A percentile compares a stretch with the other conserved stretches of the same genome.
phyloP scores from a whole-genome alignment of 495 filamentous ascomycete genomes.

The Podospora anserina region DNA sequence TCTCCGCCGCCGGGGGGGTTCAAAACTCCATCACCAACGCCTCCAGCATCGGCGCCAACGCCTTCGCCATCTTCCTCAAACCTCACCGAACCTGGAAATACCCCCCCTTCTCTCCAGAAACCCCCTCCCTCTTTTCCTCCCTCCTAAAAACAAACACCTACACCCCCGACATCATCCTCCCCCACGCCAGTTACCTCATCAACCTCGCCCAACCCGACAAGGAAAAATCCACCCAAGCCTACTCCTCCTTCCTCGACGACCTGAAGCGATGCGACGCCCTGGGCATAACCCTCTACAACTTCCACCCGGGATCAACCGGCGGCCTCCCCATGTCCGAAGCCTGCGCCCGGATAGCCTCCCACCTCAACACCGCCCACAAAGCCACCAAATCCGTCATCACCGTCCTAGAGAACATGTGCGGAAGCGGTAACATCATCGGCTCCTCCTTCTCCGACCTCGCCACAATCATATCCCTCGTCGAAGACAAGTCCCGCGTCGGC shows the following conservation, averaged over 20 bases:
- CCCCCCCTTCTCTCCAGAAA: slow-evolving; percentile 67
- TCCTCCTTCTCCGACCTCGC: slow-evolving; percentile 78
- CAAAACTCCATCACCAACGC: slow-evolving; percentile 84
- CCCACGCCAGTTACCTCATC: slow-evolving; percentile 93
- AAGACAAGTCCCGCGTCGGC: slow-evolving; percentile 82
- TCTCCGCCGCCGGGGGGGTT: slow-evolving; percentile 84
- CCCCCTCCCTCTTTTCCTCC: slow-evolving; percentile 61
- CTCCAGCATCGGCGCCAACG: slow-evolving; percentile 79
- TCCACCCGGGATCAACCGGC: slow-evolving; percentile 85
- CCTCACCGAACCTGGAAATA: slow-evolving; percentile 94
- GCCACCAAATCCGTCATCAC: slow-evolving; percentile 73
- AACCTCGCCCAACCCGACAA: slow-evolving; percentile 84
- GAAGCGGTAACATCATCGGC: slow-evolving; percentile 82
- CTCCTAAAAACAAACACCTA: slow-evolving; percentile 68
- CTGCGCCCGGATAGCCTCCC: slow-evolving; percentile 69
- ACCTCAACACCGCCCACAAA: slow-evolving; percentile 75
- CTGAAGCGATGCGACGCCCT: slow-evolving; percentile 83
- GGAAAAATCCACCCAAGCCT: slow-evolving; percentile 80
- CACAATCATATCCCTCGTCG: slow-evolving; percentile 73
- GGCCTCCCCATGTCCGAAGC: slow-evolving; percentile 62
- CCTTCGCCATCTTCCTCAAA: slow-evolving; percentile 92
- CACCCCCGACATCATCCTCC: slow-evolving; percentile 63
- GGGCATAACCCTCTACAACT: slow-evolving; percentile 89
- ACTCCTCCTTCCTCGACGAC: slow-evolving; percentile 83
- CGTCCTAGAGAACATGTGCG: slow-evolving; percentile 93